Base-by-base conservation (phyloP, 441 rosid species). In the Populus trichocarpa region DNA sequence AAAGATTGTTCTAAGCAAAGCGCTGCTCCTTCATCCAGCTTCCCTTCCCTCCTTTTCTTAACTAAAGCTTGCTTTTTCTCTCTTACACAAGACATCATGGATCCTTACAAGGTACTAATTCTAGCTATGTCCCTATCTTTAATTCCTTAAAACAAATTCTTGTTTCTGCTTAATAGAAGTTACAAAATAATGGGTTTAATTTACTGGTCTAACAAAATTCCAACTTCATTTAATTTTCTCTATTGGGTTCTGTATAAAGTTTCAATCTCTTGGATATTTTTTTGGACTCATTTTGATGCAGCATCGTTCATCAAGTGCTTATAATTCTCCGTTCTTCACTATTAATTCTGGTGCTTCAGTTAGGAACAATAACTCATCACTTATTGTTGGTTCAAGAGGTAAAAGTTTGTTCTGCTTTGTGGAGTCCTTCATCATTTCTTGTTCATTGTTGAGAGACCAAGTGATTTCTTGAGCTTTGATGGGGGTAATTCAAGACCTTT, bases 301-400 rank as follows among this genome's bases (percentile, higher is more conserved):
- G 99, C 59, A 72, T 83, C 90, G 91, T 12, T 97, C 99, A 10
- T 91, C 99, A 40, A 95, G 98, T 71, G 89, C 97, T 6, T 79
- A 78, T 87, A 86, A 89, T 82, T 69, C 98, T 12, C 86, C 89
- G 9, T 92, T 88, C 87, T 92, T 85, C 83, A 92, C 99, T 20
- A 90, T 96, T 22, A 95, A 92, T 80, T 88, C 93, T 33, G 99
- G 99, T 50, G 81, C 89, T 78, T 98, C 99, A 0, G 98, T 95
- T 35, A 92, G 89, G 82, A 95, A 95, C 93, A 92, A 95, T 82
- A 88, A 83, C 85, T 86, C 90, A 4, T 90, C 98, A 61, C 87
- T 92, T 84, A 93, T 98, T 59, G 90, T 95, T 74, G 99, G 98
- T 63, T 70, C 93, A 30, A 87, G 98, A 90, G 98, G 98, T 91